Conservation (phyloP, 495 filamentous ascomycete genomes). For the Margaritispora aquatica region DNA sequence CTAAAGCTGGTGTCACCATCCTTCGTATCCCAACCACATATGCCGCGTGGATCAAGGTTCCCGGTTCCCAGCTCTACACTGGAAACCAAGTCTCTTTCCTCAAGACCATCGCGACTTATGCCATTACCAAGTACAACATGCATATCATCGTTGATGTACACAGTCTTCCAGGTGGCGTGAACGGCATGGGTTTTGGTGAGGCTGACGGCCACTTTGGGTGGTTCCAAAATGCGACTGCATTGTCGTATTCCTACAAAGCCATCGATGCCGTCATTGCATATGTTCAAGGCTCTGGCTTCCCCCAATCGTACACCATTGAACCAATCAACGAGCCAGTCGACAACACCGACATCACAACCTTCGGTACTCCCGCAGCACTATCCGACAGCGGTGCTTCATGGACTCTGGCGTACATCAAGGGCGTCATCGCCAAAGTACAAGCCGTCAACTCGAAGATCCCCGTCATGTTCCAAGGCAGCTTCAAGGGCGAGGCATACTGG, state of each 20-base stretch:
- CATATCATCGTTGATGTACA: constrained; percentile 10
- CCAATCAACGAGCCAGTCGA: constrained; percentile 8
- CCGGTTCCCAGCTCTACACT: constrained; percentile 3
- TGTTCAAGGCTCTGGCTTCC: constrained; percentile 2
- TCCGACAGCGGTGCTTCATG: neutral
- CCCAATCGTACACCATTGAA: constrained; percentile 1
- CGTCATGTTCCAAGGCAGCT: constrained; percentile 1
- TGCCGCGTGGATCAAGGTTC: constrained; percentile 11
- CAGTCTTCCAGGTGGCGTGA: constrained; percentile 1
- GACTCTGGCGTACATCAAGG: constrained; percentile 4
- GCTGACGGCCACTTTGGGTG: constrained; percentile 1
- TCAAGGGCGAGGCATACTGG: constrained; percentile 4
- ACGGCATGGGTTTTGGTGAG: constrained; percentile 5
- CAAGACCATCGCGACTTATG: constrained; percentile 4
- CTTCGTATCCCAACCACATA: constrained; percentile 36
- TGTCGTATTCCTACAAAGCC: neutral
- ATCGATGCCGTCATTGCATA: constrained; percentile 8
- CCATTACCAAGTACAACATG: constrained; percentile 10
- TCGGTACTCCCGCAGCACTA: constrained; percentile 3
- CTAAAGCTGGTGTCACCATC: constrained; percentile 34
- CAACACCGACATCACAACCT: neutral
- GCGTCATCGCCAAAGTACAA: neutral
- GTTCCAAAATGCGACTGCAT: constrained; percentile 2
- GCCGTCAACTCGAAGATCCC: constrained; percentile 1
- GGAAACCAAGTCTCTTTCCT: constrained; percentile 4